Conservation (phyloP, 2,329 filamentous ascomycete species). For the Aspergillus sp. region DNA sequence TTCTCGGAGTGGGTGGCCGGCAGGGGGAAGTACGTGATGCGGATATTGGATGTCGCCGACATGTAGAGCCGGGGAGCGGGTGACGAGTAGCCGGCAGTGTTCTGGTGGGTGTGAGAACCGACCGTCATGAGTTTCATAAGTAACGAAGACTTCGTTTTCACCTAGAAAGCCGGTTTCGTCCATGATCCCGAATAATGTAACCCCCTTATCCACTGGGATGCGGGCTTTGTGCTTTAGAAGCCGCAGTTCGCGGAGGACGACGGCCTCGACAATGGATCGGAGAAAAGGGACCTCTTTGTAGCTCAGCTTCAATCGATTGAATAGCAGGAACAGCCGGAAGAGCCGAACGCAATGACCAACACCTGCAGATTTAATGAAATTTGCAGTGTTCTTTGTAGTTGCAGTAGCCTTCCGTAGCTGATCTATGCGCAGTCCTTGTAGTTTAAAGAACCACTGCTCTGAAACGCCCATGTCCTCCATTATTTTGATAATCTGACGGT, state of each 20-base stretch:
- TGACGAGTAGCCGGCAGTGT: constrained; percentile 57
- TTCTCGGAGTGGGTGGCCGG: constrained; percentile 58
- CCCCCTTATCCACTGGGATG: constrained; percentile 68
- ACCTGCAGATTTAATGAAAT: constrained; percentile 62
- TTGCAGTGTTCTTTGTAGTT: constrained; percentile 60
- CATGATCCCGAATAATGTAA: constrained; percentile 80
- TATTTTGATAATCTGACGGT: constrained; percentile 81
- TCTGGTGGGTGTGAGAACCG: constrained; percentile 10
- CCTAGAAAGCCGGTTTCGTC: constrained; percentile 71
- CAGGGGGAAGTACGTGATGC: constrained; percentile 58
- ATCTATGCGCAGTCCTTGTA: constrained; percentile 64
- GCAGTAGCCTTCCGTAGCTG: constrained; percentile 60
- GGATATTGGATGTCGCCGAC: constrained; percentile 76
- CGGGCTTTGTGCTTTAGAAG: constrained; percentile 76
- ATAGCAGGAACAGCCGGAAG: constrained; percentile 61
- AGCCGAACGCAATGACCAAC: constrained; percentile 63
- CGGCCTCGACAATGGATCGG: constrained; percentile 67
- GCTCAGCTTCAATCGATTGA: constrained; percentile 56
- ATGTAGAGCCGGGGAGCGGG: constrained; percentile 77
- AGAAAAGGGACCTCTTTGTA: constrained; percentile 70
- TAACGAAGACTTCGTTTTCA: constrained; percentile 55
- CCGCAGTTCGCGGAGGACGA: constrained; percentile 68
- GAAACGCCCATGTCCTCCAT: constrained; percentile 72
- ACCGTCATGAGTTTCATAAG: constrained; percentile 13
- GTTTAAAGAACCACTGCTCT: constrained; percentile 58